A percentile compares a stretch with the other conserved stretches of the same genome.
Evolutionary conservation across 202 grass and related monocot species (phyloP).

Genomic region (Zoysia matrella): DNA sequence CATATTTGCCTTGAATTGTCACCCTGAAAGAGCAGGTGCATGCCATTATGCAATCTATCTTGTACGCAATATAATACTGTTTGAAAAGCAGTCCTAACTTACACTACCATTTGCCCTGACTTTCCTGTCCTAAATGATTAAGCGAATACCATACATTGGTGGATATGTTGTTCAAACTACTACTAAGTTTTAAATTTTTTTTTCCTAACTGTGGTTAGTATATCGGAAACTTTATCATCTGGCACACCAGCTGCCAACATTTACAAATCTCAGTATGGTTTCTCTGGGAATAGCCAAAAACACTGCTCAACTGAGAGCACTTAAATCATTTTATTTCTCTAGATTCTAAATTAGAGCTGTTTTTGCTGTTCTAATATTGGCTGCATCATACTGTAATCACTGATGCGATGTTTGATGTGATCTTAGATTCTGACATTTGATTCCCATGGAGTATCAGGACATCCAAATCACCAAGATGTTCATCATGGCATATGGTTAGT

Average conservation of each 20-base stretch:
- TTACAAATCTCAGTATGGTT: background rate
- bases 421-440: constrained; percentile 86
- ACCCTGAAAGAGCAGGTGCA: background rate
- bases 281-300: background rate
- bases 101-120: background rate
- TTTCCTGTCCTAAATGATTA: background rate
- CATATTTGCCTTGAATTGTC: background rate
- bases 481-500: constrained; percentile 85
- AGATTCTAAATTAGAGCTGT: too few species aligned
- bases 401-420: constrained; percentile 28
- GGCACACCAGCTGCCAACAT: background rate
- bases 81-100: background rate
- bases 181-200: too few species aligned
- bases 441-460: constrained; percentile 77
- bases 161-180: too few species aligned
- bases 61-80: background rate
- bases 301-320: background rate
- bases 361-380: background rate
- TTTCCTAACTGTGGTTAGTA: too few species aligned
- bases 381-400: background rate
- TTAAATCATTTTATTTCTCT: background rate
- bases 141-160: background rate
- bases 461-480: constrained; percentile 88
- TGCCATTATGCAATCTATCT: background rate
- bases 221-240: background rate